Conservation (phyloP, 495 filamentous ascomycete genomes). For the Hyaloscypha hepaticicola region DNA sequence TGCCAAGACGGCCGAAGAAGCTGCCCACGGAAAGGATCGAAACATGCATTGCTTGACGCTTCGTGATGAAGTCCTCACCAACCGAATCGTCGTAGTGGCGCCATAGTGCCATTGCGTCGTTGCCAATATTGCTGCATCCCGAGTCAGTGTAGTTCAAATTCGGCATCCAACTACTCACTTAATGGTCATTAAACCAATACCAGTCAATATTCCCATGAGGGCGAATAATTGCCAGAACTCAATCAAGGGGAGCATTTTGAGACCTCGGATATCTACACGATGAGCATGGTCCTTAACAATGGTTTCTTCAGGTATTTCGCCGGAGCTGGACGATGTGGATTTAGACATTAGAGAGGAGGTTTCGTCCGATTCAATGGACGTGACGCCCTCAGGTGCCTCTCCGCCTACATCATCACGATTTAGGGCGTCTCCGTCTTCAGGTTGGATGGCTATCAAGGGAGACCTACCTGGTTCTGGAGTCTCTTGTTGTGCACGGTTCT, state of each 20-base stretch:
- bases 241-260: conserved; percentile 66
- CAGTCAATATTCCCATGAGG: conserved; percentile 84
- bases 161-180: conserved; percentile 62
- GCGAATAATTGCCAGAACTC: conserved; percentile 91
- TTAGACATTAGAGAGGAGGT: conserved; percentile 71
- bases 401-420: conserved; percentile 28
- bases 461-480: conserved; percentile 69
- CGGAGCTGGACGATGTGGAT: conserved; percentile 55
- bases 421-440: conserved; percentile 17
- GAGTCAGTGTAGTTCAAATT: conserved; percentile 3
- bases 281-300: conserved; percentile 57
- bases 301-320: conserved; percentile 30
- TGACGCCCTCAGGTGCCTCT: conserved; percentile 29
- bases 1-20: conserved; percentile 76
- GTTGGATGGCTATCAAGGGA: conserved; percentile 29
- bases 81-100: conserved; percentile 75
- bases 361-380: conserved; percentile 60
- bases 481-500: conserved; percentile 40
- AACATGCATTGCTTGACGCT: conserved; percentile 87
- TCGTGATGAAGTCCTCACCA: conserved; percentile 69
- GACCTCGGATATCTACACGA: conserved; percentile 86
- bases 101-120: conserved; percentile 80
- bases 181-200: conserved; percentile 97
- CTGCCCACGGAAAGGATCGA: conserved; percentile 85
- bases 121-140: conserved; percentile 81